These are phyloP conservation scores for Malus hybrid DNA, from an alignment of 331 rosid genomes.

Conservation along the genomic window DNA sequence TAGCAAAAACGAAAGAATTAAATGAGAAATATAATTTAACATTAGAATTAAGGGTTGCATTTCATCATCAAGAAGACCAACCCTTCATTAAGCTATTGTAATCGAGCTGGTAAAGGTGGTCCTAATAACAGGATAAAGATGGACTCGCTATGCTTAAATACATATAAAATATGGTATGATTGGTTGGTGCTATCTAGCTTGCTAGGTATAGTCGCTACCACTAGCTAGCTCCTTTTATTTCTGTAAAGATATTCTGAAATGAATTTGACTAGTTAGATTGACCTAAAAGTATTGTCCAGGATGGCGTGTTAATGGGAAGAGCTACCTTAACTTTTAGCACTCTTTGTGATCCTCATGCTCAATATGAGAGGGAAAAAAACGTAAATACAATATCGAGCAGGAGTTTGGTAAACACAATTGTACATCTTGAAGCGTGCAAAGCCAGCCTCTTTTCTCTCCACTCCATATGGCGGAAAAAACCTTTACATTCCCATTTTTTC, in stretches of 20 bases:
- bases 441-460: no score
- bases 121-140: conserved; percentile 36
- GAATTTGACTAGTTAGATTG: not conserved
- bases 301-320: no score
- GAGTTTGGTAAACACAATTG: no score
- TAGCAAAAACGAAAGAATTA: not conserved
- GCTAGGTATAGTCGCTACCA: no score
- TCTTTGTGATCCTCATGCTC: no score
- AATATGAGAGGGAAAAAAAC: no score
- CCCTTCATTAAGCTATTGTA: conserved; percentile 3
- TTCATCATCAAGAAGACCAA: conserved; percentile 62
- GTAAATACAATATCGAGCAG: no score
- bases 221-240: not conserved
- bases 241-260: not conserved
- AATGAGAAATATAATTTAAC: not conserved
- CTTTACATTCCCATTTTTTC: no score
- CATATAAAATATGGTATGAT: conserved; percentile 11
- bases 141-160: conserved; percentile 1
- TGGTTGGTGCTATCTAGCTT: not conserved
- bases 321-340: no score
- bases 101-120: conserved; percentile 22
- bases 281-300: not conserved
- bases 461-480: no score
- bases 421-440: no score
- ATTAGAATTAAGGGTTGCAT: conserved; percentile 16